Base-by-base conservation (phyloP, 2,329 filamentous ascomycete species). In the Chaetomiaceae sp. region DNA sequence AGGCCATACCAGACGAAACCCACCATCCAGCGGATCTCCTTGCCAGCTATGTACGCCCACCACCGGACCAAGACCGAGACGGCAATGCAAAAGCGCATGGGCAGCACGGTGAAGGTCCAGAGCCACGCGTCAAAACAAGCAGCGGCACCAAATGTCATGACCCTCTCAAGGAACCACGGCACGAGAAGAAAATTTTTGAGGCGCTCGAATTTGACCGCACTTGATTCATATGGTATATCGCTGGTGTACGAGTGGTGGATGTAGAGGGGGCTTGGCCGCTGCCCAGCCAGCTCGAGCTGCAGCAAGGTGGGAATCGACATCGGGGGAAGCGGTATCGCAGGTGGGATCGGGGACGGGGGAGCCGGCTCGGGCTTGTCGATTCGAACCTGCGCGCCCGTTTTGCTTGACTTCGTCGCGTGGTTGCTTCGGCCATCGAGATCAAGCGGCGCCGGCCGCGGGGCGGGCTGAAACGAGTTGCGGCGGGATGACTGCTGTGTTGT, bases 121-220 rank as follows among this genome's bases (percentile, higher is more conserved):
- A 99, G 79, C 90, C 92, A 99, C 1, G 92, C 87, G 66, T 99
- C 93, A 5, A 99, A 75, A 68, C 93, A 99, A 6, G 92, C 91
- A 30, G 97, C 70, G 0, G 88, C 85, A 6, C 93, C 93, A 69
- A 99, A 97, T 53, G 84, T 82, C 5, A 99, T 77, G 0, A 91
- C 86, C 40, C 86, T 80, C 69, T 99, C 93, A 5, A 99, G 76
- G 54, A 86, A 87, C 0, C 82, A 79, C 0, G 92, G 90, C 3
- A 99, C 72, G 21, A 90, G 74, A 5, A 99, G 70, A 54, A 96
- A 95, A 65, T 97, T 97, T 58, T 89, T 79, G 12, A 99, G 75
- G 34, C 95, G 83, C 66, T 97, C 89, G 53, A 97, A 87, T 66
- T 97, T 97, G 62, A 95, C 81, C 25, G 86, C 86, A 19, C 89